Percentiles rank a stretch among this genome's conserved stretches.
Conservation (phyloP, 1,284 basidiomycete species). For the Apiotrichum akiyoshidainum region DNA sequence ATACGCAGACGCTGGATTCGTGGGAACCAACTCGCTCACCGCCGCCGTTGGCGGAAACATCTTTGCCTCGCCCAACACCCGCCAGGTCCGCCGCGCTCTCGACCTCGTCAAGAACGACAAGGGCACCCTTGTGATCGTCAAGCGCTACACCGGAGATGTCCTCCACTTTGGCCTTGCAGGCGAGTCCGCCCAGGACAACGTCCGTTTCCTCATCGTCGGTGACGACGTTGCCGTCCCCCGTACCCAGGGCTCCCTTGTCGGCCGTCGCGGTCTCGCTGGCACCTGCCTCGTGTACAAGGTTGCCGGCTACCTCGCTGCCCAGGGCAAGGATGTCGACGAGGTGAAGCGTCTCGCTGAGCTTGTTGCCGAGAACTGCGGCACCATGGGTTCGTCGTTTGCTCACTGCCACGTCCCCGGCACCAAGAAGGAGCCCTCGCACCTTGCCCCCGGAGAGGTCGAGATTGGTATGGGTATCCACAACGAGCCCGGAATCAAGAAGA, state of each 20-base stretch:
- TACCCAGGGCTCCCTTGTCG: conserved; percentile 50
- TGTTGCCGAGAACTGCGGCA: conserved; percentile 63
- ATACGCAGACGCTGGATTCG: conserved; percentile 64
- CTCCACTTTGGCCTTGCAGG: conserved; percentile 90
- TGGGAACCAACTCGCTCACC: conserved; percentile 73
- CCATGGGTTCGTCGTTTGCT: conserved; percentile 85
- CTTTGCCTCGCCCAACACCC: conserved; percentile 82
- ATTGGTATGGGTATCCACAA: conserved; percentile 86
- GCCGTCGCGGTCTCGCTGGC: conserved; percentile 70
- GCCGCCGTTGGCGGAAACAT: conserved; percentile 83
- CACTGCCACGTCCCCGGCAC: conserved; percentile 65
- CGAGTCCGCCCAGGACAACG: conserved; percentile 69
- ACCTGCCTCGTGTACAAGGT: conserved; percentile 90
- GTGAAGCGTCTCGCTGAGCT: conserved; percentile 69
- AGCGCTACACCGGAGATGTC: conserved; percentile 80
- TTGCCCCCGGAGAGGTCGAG: conserved; percentile 63
- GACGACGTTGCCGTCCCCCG: conserved; percentile 87
- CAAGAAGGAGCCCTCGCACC: conserved; percentile 2
- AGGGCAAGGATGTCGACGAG: conserved; percentile 68
- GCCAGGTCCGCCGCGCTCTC: conserved; percentile 74
- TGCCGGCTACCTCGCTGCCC: conserved; percentile 74
- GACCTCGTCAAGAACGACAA: conserved; percentile 72
- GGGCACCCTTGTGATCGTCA: conserved; percentile 80
- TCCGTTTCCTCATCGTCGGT: conserved; percentile 80
- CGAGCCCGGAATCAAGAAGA: conserved; percentile 75